Evolutionary conservation across 1,284 basidiomycete genomes (phyloP), one percentile per base, ranked within the genome.

Genomic region (Ceratobasidium sp.): DNA sequence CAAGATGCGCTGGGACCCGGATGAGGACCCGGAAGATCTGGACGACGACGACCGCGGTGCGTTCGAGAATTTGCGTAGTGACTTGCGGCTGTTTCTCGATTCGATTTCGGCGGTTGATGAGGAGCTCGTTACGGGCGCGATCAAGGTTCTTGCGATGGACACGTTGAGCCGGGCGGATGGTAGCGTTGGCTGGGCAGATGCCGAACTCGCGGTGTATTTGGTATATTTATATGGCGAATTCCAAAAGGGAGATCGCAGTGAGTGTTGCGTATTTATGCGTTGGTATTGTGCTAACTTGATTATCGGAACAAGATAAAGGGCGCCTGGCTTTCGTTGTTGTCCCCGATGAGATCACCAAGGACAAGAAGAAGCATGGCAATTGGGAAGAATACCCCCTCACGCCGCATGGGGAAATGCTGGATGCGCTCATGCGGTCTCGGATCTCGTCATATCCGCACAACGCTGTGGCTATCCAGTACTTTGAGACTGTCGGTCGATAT

Each of bases 181-280:
- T 77, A 84, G 58, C 77, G 79, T 98, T 24, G 88, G 92, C 64
- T 99, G 98, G 98, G 91, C 96, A 80, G 92, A 98, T 79, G 93
- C 93, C 0, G 98, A 99, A 81, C 86, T 99, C 24, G 95, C 94
- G 0, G 84, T 98, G 19, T 95, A 95, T 81, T 87, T 98, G 34
- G 90, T 98, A 0, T 98, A 90, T 81, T 93, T 96, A 43, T 99
- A 95, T 79, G 96, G 96, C 51, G 97, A 99, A 81, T 90, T 96
- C 78, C 77, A 76, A 54, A 77, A 76, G 34, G 71, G 56, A 24
- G 74, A 29, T 74, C 29, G 59, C 53, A 62, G 69, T 73, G 61
- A 19, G 16, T 76, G 91, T n/a, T 27, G 1, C 1, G 22, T 34
- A 48, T 37, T 53, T 27, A 11, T 9, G 7, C 27, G 16, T 46